Conservation (phyloP, 208 protist genomes). For the Herpetomonas samuelpessoai region DNA sequence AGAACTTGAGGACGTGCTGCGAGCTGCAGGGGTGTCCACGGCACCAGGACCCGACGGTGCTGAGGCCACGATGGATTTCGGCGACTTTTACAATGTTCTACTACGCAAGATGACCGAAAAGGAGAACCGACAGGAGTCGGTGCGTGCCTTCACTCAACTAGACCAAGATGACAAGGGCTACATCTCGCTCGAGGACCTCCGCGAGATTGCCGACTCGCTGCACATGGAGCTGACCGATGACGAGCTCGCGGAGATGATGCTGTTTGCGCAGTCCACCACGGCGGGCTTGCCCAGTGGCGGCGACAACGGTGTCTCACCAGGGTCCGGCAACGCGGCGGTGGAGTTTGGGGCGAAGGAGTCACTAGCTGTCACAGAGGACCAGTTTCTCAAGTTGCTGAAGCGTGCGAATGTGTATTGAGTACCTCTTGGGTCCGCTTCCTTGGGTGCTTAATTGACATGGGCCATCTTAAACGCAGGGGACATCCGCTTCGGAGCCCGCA, state of each 20-base stretch:
- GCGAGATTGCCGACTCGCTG: constrained; percentile 86
- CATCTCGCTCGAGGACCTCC: constrained; percentile 95
- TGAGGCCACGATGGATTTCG: constrained; percentile 81
- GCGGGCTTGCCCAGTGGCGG: constrained; percentile 19
- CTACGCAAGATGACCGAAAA: constrained; percentile 76
- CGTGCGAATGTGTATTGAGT: constrained; percentile 88
- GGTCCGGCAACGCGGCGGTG: constrained; percentile 18
- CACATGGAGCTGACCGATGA: constrained; percentile 95
- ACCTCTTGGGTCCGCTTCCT: too few relatives aligned
- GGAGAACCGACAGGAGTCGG: constrained; percentile 80
- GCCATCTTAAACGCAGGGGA: too few relatives aligned
- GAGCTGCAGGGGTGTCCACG: constrained; percentile 55
- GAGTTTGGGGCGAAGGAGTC: constrained; percentile 67
- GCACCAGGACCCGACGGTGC: constrained; percentile 26
- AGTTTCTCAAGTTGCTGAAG: constrained; percentile 97
- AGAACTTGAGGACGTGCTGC: constrained; percentile 82
- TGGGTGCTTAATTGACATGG: too few relatives aligned
- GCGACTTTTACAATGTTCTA: constrained; percentile 88
- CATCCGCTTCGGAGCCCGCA: too few relatives aligned
- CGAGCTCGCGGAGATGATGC: constrained; percentile 96
- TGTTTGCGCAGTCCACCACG: constrained; percentile 85
- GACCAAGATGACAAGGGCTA: constrained; percentile 91
- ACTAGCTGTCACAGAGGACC: constrained; percentile 86
- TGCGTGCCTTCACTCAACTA: constrained; percentile 93
- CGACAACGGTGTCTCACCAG: constrained; percentile 10